Percentiles rank a stretch among this genome's conserved stretches.
Conservation (phyloP, 2,329 filamentous ascomycete genomes). For the Aspergillus phoenicis region DNA sequence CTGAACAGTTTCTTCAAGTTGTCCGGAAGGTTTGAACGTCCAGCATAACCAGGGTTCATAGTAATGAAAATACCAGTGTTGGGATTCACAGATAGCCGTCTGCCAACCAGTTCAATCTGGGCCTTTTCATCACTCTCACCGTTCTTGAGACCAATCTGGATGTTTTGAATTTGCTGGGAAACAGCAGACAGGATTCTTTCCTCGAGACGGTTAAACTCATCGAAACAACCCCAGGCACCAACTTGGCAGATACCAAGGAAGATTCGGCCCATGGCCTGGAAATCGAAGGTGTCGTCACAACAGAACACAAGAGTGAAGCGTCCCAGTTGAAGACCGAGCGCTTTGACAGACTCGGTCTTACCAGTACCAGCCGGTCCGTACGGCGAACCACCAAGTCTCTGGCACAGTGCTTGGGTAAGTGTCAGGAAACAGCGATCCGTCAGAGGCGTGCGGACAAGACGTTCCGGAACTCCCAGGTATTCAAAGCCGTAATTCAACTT, state of each 20-base stretch:
- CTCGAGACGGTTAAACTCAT: conserved; percentile 99
- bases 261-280: conserved; percentile 99
- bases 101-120: conserved; percentile 91
- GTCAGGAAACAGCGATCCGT: conserved; percentile 99
- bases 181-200: conserved; percentile 97
- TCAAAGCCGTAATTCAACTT: conserved; percentile 96
- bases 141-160: conserved; percentile 91
- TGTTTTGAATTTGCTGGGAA: conserved; percentile 99
- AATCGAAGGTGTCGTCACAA: conserved; percentile 99
- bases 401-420: conserved; percentile 91
- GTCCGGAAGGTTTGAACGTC: conserved; percentile 95
- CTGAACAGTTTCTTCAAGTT: conserved; percentile 99
- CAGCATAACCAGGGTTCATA: conserved; percentile 99
- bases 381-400: conserved; percentile 92
- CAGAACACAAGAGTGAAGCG: conserved; percentile 99
- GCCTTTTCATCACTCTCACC: conserved; percentile 77
- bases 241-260: conserved; percentile 99
- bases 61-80: conserved; percentile 99
- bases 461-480: conserved; percentile 93
- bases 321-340: conserved; percentile 91
- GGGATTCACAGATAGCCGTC: conserved; percentile 82
- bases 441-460: conserved; percentile 92
- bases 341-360: conserved; percentile 99
- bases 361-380: conserved; percentile 97
- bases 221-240: conserved; percentile 98